phyloP scores from a whole-genome alignment of 2,329 filamentous ascomycete genomes.

The Phaeosphaeriaceae sp. region DNA sequence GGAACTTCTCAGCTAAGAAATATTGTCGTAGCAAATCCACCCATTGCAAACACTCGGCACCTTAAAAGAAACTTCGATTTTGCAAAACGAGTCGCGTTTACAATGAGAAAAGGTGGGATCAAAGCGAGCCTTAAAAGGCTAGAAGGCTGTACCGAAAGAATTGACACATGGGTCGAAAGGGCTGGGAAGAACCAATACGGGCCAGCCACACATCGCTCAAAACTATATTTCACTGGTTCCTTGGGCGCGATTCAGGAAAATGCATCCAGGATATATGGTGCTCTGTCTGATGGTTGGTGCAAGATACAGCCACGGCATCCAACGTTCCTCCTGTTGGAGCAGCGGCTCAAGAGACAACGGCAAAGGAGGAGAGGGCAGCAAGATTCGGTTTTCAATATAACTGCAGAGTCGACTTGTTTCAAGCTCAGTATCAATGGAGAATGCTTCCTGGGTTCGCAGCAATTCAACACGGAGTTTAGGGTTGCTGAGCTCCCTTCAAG shows the following conservation, averaged over 20 bases:
- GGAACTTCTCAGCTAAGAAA: neutral
- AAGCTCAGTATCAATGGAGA: neutral
- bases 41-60: neutral
- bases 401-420: neutral
- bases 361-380: neutral
- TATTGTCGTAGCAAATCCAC: neutral
- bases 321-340: neutral
- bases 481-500: neutral
- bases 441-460: neutral
- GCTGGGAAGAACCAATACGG: neutral
- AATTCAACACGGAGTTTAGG: slow-evolving; percentile 1
- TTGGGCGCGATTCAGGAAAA: slow-evolving; percentile 2
- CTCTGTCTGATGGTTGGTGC: neutral
- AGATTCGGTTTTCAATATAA: neutral
- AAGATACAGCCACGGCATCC: neutral
- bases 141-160: neutral
- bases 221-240: neutral
- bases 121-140: neutral
- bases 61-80: neutral
- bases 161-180: slow-evolving; percentile 2
- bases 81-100: neutral
- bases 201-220: neutral
- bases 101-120: neutral
- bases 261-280: neutral
- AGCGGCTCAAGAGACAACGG: slow-evolving; percentile 1